Percentiles rank a stretch among this genome's conserved stretches.
Evolutionary conservation across 1,284 basidiomycete genomes (phyloP).

Genomic region (Phylloporus gajari): DNA sequence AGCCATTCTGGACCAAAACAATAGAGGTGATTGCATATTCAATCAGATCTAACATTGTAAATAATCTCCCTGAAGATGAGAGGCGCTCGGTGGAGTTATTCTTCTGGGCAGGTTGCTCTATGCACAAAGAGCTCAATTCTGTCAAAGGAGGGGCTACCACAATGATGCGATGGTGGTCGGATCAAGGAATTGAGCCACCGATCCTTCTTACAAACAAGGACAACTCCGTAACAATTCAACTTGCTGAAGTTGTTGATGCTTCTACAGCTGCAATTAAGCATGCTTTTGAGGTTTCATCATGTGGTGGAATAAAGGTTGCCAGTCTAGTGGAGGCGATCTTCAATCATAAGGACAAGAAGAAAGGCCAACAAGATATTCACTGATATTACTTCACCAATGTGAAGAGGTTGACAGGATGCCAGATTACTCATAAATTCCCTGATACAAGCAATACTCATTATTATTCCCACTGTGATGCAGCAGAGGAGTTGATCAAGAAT

Average conservation of each 20-base stretch:
- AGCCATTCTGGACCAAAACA: background rate
- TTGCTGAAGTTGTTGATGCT: background rate
- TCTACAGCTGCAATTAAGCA: background rate
- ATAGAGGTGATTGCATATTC: background rate
- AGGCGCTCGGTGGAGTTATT: background rate
- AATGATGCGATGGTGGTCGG: background rate
- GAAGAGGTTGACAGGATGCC: too few species aligned
- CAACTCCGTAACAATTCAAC: background rate
- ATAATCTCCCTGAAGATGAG: background rate
- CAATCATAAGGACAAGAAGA: background rate
- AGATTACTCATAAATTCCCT: too few species aligned
- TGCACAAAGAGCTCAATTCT: background rate
- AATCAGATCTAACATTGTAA: background rate
- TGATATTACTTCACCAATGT: background rate
- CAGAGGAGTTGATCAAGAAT: background rate
- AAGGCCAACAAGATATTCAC: background rate
- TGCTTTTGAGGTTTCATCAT: background rate
- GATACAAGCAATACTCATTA: background rate
- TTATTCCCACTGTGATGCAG: background rate
- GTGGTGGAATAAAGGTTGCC: background rate
- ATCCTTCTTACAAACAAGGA: background rate
- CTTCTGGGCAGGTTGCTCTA: background rate
- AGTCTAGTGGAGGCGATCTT: background rate
- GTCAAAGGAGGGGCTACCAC: background rate
- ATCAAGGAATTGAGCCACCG: background rate